A percentile compares a stretch with the other conserved stretches of the same genome.
These are phyloP conservation scores for Avena eriantha DNA, from an alignment of 176 grass and related monocot species.

Conservation along the genomic window DNA sequence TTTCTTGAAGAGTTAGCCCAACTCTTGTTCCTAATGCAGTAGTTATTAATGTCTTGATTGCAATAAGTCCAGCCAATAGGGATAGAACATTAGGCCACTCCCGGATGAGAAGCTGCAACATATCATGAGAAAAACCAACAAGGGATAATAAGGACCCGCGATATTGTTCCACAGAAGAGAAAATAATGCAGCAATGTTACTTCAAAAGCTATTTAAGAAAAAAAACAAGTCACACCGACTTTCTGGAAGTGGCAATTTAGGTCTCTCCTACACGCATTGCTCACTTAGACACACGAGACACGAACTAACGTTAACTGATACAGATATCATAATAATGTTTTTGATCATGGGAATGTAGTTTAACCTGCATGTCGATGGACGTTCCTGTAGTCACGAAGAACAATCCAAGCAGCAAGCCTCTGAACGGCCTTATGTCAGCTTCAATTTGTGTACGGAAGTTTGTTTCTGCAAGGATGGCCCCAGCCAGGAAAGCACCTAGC, in stretches of 20 bases:
- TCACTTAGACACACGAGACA: constrained; percentile 15
- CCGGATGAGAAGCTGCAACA: constrained; percentile 81
- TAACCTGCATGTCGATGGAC: constrained; percentile 95
- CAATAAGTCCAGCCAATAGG: constrained; percentile 79
- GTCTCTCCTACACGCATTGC: neutral
- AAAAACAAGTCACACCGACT: neutral
- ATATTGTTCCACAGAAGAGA: neutral
- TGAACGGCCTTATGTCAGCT: constrained; percentile 99
- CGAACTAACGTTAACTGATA: constrained; percentile 16
- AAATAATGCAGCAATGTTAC: neutral
- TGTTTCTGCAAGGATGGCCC: constrained; percentile 97
- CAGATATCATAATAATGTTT: neutral
- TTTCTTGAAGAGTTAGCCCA: constrained; percentile 91
- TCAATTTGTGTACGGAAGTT: constrained; percentile 99
- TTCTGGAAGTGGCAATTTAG: neutral
- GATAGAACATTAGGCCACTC: constrained; percentile 98
- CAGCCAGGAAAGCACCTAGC: constrained; percentile 98
- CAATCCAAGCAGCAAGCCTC: constrained; percentile 95
- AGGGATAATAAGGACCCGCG: neutral
- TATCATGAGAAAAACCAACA: constrained; percentile 33
- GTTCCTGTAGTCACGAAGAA: constrained; percentile 98
- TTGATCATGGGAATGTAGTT: neutral
- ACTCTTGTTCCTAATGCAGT: constrained; percentile 89
- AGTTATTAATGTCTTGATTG: constrained; percentile 90
- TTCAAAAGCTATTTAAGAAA: constrained; percentile 12